These are phyloP conservation scores for Cyathus striatus DNA, from an alignment of 768 basidiomycete species.

Conservation along the genomic window DNA sequence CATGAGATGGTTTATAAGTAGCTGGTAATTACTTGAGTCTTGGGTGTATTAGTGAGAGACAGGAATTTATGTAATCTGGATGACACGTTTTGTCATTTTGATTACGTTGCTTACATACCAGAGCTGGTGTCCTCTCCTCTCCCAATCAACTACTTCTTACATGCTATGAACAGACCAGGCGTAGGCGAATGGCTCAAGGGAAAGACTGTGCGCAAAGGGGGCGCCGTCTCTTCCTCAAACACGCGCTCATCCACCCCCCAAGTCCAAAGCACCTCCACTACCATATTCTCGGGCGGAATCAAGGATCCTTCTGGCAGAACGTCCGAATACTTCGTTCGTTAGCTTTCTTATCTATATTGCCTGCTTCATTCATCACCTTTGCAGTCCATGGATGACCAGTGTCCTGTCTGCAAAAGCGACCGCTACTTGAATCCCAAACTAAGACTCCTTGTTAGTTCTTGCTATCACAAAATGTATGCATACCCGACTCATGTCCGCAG, in stretches of 20 bases:
- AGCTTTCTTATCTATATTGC: not conserved
- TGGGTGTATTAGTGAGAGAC: too few relatives aligned
- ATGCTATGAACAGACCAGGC: slow-evolving; percentile 6
- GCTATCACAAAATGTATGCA: slow-evolving; percentile 97
- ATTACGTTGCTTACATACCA: too few relatives aligned
- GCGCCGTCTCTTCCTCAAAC: slow-evolving; percentile 34
- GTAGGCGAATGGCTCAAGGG: slow-evolving; percentile 64
- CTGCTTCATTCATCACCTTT: slow-evolving; percentile 1
- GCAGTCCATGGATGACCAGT: slow-evolving; percentile 88
- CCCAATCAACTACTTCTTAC: not conserved
- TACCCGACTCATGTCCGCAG: slow-evolving; percentile 10
- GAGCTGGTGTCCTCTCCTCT: too few relatives aligned
- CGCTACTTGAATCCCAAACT: slow-evolving; percentile 93
- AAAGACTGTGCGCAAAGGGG: slow-evolving; percentile 70
- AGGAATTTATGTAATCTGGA: too few relatives aligned
- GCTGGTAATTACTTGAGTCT: too few relatives aligned
- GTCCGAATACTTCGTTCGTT: slow-evolving; percentile 72
- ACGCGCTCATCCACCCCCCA: slow-evolving; percentile 63
- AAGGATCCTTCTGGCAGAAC: slow-evolving; percentile 84
- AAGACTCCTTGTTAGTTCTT: slow-evolving; percentile 88
- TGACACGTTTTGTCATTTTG: too few relatives aligned
- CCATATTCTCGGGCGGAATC: slow-evolving; percentile 77
- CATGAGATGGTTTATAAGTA: not conserved
- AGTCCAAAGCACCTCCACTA: slow-evolving; percentile 66
- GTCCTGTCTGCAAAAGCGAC: slow-evolving; percentile 96